A percentile compares a stretch with the other conserved stretches of the same genome.
These are phyloP conservation scores for Backusella sp. DNA, from an alignment of 192 early-diverging fungal species.

Conservation along the genomic window DNA sequence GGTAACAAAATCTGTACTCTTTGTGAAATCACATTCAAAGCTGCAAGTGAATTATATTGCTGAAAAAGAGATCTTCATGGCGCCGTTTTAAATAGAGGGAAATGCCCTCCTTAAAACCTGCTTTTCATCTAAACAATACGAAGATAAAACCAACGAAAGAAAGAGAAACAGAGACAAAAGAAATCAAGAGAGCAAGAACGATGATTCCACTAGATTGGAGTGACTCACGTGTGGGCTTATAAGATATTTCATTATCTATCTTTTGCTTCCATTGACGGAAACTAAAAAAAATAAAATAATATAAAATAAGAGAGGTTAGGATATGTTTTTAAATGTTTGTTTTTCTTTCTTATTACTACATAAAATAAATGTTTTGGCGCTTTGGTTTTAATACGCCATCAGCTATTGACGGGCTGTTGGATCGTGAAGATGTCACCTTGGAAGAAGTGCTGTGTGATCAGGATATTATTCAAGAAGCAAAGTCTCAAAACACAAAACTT, in stretches of 20 bases:
- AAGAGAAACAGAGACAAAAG: neutral
- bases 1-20: too few species aligned
- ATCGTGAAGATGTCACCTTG: conserved; percentile 85
- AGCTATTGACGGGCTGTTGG: conserved; percentile 88
- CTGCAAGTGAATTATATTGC: too few species aligned
- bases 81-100: neutral
- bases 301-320: neutral
- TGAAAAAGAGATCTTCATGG: too few species aligned
- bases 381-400: conserved; percentile 89
- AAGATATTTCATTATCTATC: neutral
- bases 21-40: neutral
- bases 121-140: neutral
- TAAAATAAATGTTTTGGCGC: conserved; percentile 79
- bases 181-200: neutral
- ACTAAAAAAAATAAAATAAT: neutral
- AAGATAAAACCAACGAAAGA: neutral
- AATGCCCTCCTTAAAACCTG: neutral
- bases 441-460: conserved; percentile 92
- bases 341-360: neutral
- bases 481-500: conserved; percentile 87
- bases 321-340: neutral
- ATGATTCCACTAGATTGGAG: too few species aligned
- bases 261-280: neutral
- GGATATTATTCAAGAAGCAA: conserved; percentile 94
- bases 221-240: neutral